These are phyloP conservation scores for Carallia pectinifolia DNA, from an alignment of 345 rosid genomes.

Conservation along the genomic window DNA sequence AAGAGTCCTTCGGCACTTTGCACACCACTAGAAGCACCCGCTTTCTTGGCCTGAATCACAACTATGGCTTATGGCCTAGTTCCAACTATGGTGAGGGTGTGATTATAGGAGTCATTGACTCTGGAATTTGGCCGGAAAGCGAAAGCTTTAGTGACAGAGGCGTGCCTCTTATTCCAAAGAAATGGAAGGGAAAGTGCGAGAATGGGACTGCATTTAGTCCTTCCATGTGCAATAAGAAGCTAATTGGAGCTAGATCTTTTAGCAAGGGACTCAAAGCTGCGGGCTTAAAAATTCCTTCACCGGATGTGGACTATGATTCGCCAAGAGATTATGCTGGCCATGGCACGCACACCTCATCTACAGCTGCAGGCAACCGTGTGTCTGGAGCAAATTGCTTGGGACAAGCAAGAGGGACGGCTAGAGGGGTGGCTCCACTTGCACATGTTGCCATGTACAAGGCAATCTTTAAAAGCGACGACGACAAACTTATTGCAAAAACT, in stretches of 20 bases:
- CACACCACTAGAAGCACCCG: slow-evolving; percentile 39
- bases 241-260: no score
- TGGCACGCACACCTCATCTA: slow-evolving; percentile 26
- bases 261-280: no score
- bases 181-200: slow-evolving; percentile 28
- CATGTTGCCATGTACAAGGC: no score
- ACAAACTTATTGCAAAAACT: no score
- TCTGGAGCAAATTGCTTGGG: slow-evolving; percentile 20
- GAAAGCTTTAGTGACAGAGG: slow-evolving; percentile 21
- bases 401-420: background rate
- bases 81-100: slow-evolving; percentile 18
- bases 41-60: slow-evolving; percentile 32
- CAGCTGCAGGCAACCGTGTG: slow-evolving; percentile 24
- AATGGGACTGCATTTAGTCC: slow-evolving; percentile 16
- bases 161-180: slow-evolving; percentile 12
- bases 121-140: slow-evolving; percentile 30
- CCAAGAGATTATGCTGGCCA: slow-evolving; percentile 15
- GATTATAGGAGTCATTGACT: slow-evolving; percentile 22
- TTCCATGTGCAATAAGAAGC: background rate
- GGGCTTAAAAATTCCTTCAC: background rate
- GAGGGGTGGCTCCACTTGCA: no score
- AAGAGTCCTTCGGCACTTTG: slow-evolving; percentile 38
- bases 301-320: slow-evolving; percentile 23
- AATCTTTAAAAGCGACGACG: no score
- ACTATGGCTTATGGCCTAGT: slow-evolving; percentile 6